A percentile compares a stretch with the other conserved stretches of the same genome.
phyloP scores from a whole-genome alignment of 768 basidiomycete species.

The Cystobasidium onofrii region DNA sequence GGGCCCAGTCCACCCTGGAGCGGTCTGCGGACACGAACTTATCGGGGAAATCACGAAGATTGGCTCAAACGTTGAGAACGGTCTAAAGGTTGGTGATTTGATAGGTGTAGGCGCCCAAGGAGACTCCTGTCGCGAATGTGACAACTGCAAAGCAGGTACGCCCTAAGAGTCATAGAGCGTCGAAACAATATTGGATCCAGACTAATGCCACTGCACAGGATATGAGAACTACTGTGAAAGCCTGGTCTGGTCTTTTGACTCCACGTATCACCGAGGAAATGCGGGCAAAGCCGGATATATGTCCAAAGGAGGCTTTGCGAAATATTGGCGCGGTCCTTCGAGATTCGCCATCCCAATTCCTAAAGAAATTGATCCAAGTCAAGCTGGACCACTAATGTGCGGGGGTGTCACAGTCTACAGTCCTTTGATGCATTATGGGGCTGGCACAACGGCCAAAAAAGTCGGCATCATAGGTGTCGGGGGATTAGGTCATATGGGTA shows the following conservation, averaged over 20 bases:
- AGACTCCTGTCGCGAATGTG: not conserved
- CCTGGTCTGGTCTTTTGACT: not conserved
- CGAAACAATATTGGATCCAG: too few relatives aligned
- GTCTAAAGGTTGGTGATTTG: not conserved
- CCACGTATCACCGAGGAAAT: not conserved
- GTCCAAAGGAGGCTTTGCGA: not conserved
- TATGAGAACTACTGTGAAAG: conserved; percentile 1
- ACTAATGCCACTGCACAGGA: not conserved
- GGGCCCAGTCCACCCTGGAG: not conserved
- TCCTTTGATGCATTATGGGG: conserved; percentile 56
- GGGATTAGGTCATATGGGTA: conserved; percentile 48
- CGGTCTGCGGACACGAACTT: not conserved
- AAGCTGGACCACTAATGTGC: conserved; percentile 52
- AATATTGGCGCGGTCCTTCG: not conserved
- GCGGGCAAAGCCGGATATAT: not conserved
- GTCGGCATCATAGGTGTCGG: conserved; percentile 61
- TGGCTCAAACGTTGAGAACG: not conserved
- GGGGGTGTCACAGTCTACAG: conserved; percentile 59
- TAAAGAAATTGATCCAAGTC: conserved; percentile 36
- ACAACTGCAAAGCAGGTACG: not conserved
- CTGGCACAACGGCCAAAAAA: conserved; percentile 44
- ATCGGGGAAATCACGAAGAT: not conserved
- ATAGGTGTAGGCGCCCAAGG: not conserved
- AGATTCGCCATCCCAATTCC: not conserved
- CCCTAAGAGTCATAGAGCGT: too few relatives aligned